A percentile compares a stretch with the other conserved stretches of the same genome.
These are phyloP conservation scores for Coleophoma cylindrospora DNA, from an alignment of 2,329 filamentous ascomycete species.

Conservation along the genomic window DNA sequence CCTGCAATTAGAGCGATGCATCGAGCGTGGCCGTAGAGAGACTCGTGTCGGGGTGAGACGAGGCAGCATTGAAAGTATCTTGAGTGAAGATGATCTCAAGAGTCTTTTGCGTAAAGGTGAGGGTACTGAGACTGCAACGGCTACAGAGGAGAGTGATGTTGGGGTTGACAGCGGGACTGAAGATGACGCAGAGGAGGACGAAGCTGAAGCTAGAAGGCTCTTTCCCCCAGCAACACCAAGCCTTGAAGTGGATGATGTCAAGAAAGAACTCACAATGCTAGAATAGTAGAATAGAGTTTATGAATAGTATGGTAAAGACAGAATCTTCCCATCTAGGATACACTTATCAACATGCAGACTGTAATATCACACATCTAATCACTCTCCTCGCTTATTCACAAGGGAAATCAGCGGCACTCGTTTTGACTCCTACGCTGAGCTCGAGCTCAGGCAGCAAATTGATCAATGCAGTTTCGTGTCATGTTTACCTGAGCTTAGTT, in stretches of 20 bases:
- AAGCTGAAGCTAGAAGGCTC: neutral
- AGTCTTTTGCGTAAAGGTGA: conserved; percentile 34
- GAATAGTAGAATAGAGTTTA: too few relatives aligned
- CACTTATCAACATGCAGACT: too few relatives aligned
- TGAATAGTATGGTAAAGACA: too few relatives aligned
- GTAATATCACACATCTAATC: too few relatives aligned
- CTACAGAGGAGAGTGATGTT: conserved; percentile 21
- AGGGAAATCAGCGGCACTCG: too few relatives aligned
- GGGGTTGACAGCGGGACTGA: conserved; percentile 10
- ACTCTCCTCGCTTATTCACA: too few relatives aligned
- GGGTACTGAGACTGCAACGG: conserved; percentile 27
- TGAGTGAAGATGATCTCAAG: conserved; percentile 55
- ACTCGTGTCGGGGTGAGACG: conserved; percentile 43
- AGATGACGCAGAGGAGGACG: neutral
- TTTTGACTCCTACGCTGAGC: too few relatives aligned
- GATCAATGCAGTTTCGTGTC: too few relatives aligned
- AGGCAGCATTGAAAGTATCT: conserved; percentile 53
- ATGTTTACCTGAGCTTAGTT: too few relatives aligned
- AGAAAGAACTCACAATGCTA: neutral
- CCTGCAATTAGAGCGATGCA: conserved; percentile 71
- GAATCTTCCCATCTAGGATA: too few relatives aligned
- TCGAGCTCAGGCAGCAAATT: too few relatives aligned
- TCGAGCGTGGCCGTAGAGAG: conserved; percentile 54
- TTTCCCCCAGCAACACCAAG: neutral
- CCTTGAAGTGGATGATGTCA: neutral